phyloP scores from a whole-genome alignment of 352 stramenopile genomes.

The Pythium vanterpoolii region DNA sequence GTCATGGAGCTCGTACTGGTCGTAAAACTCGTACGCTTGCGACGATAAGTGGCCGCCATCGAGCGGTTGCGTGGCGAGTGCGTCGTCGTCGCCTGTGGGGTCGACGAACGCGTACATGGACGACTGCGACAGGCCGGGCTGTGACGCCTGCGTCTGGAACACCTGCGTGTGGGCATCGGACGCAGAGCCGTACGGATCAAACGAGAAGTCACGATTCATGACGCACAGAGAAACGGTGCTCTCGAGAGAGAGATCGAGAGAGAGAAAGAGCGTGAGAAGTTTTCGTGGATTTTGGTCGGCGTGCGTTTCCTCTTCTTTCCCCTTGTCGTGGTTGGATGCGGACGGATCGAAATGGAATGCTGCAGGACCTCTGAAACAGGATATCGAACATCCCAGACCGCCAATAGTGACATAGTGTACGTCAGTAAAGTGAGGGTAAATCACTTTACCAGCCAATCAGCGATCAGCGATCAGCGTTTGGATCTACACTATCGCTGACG shows the following conservation, averaged over 20 bases:
- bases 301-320: background rate
- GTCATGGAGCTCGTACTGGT: conserved; percentile 41
- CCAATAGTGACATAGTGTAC: no score
- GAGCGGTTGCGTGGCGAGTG: conserved; percentile 31
- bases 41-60: conserved; percentile 10
- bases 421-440: background rate
- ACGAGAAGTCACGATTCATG: conserved; percentile 25
- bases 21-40: conserved; percentile 51
- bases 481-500: no score
- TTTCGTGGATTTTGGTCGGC: background rate
- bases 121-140: conserved; percentile 25
- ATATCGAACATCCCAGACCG: conserved; percentile 6
- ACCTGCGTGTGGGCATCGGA: conserved; percentile 23
- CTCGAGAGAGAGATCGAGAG: background rate
- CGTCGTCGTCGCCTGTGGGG: conserved; percentile 30
- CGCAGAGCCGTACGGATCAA: conserved; percentile 21
- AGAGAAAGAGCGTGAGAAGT: background rate
- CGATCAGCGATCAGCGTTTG: background rate
- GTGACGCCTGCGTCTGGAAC: conserved; percentile 49
- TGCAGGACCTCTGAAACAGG: conserved; percentile 10
- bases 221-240: background rate
- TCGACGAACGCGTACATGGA: conserved; percentile 71
- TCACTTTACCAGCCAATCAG: background rate
- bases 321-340: background rate
- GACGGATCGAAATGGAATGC: conserved; percentile 17